Conservation (phyloP, 2,329 filamentous ascomycete species). For the Didymella pomorum region DNA sequence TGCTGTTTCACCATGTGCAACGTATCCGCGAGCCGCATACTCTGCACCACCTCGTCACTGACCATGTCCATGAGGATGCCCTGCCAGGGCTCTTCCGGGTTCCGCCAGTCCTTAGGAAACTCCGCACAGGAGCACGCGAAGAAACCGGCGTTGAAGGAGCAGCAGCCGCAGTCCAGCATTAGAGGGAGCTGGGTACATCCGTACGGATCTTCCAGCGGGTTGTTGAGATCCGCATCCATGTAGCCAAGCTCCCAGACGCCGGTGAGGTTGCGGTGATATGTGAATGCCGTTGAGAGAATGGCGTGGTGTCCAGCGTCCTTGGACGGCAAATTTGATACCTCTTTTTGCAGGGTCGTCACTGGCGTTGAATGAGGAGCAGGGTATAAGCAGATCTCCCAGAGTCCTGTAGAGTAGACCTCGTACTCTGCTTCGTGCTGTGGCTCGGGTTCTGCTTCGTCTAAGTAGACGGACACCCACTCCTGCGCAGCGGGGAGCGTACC, state of each 20-base stretch:
- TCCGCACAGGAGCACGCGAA: not conserved
- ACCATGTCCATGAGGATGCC: not conserved
- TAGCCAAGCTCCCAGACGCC: constrained; percentile 1
- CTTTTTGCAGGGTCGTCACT: too few species aligned
- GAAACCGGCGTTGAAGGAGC: not conserved
- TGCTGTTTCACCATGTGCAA: not conserved
- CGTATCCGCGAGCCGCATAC: not conserved
- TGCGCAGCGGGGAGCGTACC: not conserved
- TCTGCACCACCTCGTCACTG: not conserved
- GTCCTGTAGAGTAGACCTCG: too few species aligned
- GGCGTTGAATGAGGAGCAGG: too few species aligned
- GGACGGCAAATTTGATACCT: too few species aligned
- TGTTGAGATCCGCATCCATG: not conserved
- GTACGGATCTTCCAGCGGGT: not conserved
- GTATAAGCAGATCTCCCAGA: not conserved
- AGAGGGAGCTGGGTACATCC: not conserved
- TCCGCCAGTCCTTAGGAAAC: not conserved
- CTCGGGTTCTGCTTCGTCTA: too few species aligned
- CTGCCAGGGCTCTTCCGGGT: not conserved
- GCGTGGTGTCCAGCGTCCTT: not conserved
- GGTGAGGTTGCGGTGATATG: not conserved
- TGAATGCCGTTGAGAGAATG: not conserved
- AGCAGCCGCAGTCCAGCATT: not conserved
- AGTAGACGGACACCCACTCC: not conserved
- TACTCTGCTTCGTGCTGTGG: too few species aligned